Evolutionary conservation across 2,329 filamentous ascomycete species (phyloP), one percentile per base, ranked within the genome.

Genomic region (Onygenales sp.): DNA sequence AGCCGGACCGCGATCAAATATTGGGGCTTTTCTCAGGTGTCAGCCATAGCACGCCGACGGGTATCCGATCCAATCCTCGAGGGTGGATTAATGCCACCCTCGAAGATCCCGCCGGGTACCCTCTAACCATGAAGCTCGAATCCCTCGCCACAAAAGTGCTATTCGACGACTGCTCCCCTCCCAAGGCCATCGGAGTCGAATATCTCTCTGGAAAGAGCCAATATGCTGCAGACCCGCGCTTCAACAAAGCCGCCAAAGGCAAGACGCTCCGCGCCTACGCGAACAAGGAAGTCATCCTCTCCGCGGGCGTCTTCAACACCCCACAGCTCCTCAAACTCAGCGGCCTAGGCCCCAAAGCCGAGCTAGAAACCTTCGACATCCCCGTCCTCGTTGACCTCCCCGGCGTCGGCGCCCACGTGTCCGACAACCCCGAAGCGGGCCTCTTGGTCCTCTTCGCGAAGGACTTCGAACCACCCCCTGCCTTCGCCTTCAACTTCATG

Each of bases 321-420:
- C 82, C 82, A 6, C 83, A 86, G 64, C 67, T 87, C 2, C 77
- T 87, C 10, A 81, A 83, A 68, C 75, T 85, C 1, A 80, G 74
- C 50, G 84, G 84, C n/a, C 75, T 86, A 36, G 83, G 83, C 0
- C 81, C 81, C 0, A 61, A 66, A 9, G 62, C 69, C 0, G 77
- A 83, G 58, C 74, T 87, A 5, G 57, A 72, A 17, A 69, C 71
- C 51, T 75, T 79, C 61, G 67, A 71, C n/a, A 85, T 86, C 57
- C 61, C 72, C 2, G 67, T 79, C 0, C 58, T 83, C 14, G 70
- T 76, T 3, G 74, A 85, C 56, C 77, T 81, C 0, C 77, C 78
- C 1, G 80, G 83, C 44, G 82, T 87, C 2, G 84, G 84, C 4
- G 77, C 76, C 54, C 83, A 86, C 66, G 72, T 87, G 3, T 72